Percentiles rank a stretch among this genome's conserved stretches.
phyloP scores from a whole-genome alignment of 352 stramenopile species.

The Aphanomyces cochlioides region DNA sequence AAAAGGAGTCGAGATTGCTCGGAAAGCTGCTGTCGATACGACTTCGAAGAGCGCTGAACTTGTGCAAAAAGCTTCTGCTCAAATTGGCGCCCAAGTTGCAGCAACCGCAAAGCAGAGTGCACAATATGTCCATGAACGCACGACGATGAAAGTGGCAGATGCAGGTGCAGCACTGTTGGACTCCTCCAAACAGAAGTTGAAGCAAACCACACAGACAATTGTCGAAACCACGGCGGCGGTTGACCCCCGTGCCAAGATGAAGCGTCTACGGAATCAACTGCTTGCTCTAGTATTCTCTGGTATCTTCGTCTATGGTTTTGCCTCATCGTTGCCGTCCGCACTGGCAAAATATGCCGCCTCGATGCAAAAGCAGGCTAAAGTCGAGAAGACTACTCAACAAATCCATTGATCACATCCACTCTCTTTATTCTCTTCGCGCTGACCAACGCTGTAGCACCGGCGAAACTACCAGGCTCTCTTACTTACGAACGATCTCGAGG shows the following conservation, averaged over 20 bases:
- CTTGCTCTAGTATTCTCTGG: slow-evolving; percentile 57
- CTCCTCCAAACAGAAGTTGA: not conserved
- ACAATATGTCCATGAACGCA: not conserved
- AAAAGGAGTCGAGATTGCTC: not conserved
- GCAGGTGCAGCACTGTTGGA: not conserved
- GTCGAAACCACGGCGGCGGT: slow-evolving; percentile 30
- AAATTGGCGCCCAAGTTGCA: not conserved
- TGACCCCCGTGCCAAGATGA: slow-evolving; percentile 44
- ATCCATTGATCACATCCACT: no score
- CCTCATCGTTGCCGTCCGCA: slow-evolving; percentile 51
- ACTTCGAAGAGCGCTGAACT: not conserved
- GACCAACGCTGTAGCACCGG: no score
- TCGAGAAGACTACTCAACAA: no score
- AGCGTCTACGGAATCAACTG: slow-evolving; percentile 52
- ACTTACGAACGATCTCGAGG: not conserved
- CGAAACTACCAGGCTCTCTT: no score
- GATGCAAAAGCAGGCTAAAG: slow-evolving; percentile 47
- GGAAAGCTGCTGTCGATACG: not conserved
- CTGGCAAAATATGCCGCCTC: slow-evolving; percentile 69
- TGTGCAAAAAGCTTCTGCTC: not conserved
- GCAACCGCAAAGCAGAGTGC: not conserved
- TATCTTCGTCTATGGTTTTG: slow-evolving; percentile 74
- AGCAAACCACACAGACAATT: not conserved
- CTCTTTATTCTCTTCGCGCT: not conserved
- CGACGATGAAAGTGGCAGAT: slow-evolving; percentile 8